Conservation (phyloP, 176 grass and related monocot species). For the Thinopyrum elongatum region DNA sequence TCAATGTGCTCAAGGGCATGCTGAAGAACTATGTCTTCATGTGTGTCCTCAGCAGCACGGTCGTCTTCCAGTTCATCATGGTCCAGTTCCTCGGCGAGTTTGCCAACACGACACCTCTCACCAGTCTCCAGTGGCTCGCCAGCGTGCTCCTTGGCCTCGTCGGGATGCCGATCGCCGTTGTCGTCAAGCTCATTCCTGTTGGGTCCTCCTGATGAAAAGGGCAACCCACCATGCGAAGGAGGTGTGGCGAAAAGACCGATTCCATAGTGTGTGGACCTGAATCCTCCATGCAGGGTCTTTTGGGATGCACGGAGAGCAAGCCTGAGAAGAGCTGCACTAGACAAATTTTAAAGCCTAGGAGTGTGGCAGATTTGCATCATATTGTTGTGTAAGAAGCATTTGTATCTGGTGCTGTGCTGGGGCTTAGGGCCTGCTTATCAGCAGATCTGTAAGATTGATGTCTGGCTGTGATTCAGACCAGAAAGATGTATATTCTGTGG, state of each 20-base stretch:
- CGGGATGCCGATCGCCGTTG: slow-evolving; percentile 72
- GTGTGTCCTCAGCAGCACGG: slow-evolving; percentile 60
- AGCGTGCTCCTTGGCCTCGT: slow-evolving; percentile 63
- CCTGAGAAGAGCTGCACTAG: slow-evolving; percentile 14
- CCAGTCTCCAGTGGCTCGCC: slow-evolving; percentile 49
- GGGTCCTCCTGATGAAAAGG: slow-evolving; percentile 44
- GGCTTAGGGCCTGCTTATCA: not conserved
- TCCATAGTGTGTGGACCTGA: slow-evolving; percentile 4
- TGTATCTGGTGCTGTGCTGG: not conserved
- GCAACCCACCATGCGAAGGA: not conserved
- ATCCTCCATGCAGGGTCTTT: slow-evolving; percentile 12
- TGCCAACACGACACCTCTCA: slow-evolving; percentile 77
- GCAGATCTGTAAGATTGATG: slow-evolving; percentile 21
- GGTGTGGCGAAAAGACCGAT: not conserved
- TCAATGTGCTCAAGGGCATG: slow-evolving; percentile 87
- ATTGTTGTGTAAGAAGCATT: slow-evolving; percentile 28
- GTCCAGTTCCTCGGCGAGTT: slow-evolving; percentile 92
- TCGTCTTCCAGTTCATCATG: slow-evolving; percentile 89
- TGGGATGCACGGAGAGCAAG: slow-evolving; percentile 25
- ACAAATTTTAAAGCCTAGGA: slow-evolving; percentile 6
- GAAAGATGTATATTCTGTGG: not conserved
- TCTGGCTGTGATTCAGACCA: slow-evolving; percentile 1
- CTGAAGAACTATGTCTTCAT: slow-evolving; percentile 80
- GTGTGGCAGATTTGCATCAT: slow-evolving; percentile 3
- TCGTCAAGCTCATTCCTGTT: slow-evolving; percentile 69